Percentiles rank a stretch among this genome's conserved stretches.
phyloP scores from a whole-genome alignment of 2,329 filamentous ascomycete genomes.

The Fusarium nanum region DNA sequence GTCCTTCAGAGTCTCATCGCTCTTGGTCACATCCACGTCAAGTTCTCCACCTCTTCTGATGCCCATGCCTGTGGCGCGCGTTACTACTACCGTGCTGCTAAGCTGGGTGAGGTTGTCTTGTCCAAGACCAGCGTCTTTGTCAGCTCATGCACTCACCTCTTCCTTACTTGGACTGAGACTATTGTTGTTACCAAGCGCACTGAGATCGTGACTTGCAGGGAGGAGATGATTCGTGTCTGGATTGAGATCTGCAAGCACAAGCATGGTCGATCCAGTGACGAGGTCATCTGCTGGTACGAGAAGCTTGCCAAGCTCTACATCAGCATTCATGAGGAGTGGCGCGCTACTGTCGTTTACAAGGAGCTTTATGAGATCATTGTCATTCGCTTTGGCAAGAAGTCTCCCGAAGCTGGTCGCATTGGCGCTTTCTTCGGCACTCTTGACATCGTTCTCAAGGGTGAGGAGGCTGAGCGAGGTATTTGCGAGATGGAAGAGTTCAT shows the following conservation, averaged over 20 bases:
- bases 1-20: constrained; percentile 54
- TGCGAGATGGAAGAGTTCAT: constrained; percentile 50
- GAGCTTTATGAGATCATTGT: constrained; percentile 52
- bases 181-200: constrained; percentile 52
- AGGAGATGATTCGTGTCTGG: constrained; percentile 54
- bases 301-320: constrained; percentile 53
- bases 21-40: constrained; percentile 50
- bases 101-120: constrained; percentile 48
- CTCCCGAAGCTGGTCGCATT: constrained; percentile 46
- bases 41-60: constrained; percentile 36
- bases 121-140: constrained; percentile 50
- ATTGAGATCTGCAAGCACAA: constrained; percentile 53
- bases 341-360: constrained; percentile 49
- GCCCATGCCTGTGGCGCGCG: constrained; percentile 43
- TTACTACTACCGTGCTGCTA: constrained; percentile 53
- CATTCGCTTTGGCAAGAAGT: constrained; percentile 49
- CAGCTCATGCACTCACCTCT: constrained; percentile 51
- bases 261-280: constrained; percentile 50
- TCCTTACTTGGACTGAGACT: constrained; percentile 51
- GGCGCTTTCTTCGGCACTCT: constrained; percentile 50
- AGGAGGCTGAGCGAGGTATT: constrained; percentile 43
- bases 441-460: constrained; percentile 50
- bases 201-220: constrained; percentile 51
- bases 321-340: constrained; percentile 51
- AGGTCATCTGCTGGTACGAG: constrained; percentile 53